Evolutionary conservation across 257 asterid genomes (phyloP).

Genomic region (Solanum bukasovii): DNA sequence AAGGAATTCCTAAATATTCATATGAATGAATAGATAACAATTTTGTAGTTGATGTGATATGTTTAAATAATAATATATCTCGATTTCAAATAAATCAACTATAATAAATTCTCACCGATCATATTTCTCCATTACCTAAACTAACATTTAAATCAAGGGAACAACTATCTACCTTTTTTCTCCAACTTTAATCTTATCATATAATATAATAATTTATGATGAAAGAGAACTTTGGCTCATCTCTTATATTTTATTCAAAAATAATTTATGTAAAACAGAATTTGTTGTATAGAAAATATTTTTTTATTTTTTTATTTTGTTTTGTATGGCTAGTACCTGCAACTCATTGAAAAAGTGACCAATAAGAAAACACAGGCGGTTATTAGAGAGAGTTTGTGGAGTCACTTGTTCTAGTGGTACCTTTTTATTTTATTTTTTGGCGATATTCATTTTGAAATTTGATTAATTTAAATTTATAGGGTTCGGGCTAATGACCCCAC

Average conservation of each 20-base stretch:
- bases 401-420: constrained; percentile 19
- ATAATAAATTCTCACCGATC: neutral
- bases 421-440: neutral
- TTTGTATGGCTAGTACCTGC: constrained; percentile 6
- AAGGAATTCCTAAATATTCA: neutral
- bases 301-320: neutral
- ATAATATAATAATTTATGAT: neutral
- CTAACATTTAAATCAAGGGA: neutral
- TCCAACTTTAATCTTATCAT: neutral
- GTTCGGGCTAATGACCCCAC: constrained; percentile 32
- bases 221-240: constrained; percentile 1
- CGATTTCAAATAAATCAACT: neutral
- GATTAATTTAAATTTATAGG: neutral
- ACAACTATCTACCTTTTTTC: neutral
- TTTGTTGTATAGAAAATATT: neutral
- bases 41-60: too few relatives aligned
- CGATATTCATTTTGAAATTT: rapidly evolving
- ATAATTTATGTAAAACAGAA: neutral
- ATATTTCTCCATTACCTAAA: neutral
- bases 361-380: constrained; percentile 49
- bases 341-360: constrained; percentile 12
- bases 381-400: constrained; percentile 26
- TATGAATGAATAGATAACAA: too few relatives aligned
- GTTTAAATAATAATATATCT: neutral
- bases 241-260: neutral